Evolutionary conservation across 495 filamentous ascomycete species (phyloP).

Genomic region (Trichoderma reesei): DNA sequence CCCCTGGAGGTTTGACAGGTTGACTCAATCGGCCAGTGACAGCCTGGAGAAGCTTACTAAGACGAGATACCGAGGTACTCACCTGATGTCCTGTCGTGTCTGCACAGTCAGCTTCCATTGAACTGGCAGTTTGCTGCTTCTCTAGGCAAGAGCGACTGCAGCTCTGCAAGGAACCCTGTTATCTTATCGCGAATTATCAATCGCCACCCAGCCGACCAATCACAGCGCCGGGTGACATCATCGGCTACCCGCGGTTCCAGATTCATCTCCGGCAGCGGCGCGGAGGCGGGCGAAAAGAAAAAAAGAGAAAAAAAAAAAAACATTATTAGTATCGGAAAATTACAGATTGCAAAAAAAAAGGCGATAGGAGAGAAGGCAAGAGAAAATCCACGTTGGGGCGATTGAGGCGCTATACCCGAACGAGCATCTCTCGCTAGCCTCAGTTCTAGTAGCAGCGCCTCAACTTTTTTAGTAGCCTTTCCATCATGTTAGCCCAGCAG

Average conservation of each 20-base stretch:
- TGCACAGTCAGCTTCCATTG: too few relatives aligned
- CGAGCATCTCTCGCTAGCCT: too few relatives aligned
- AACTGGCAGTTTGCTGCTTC: too few relatives aligned
- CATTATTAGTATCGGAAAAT: too few relatives aligned
- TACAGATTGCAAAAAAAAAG: too few relatives aligned
- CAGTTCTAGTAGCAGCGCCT: not conserved
- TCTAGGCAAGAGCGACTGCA: too few relatives aligned
- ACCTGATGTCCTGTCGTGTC: too few relatives aligned
- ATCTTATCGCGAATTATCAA: conserved; percentile 6
- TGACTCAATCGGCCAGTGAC: conserved; percentile 2
- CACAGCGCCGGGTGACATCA: conserved; percentile 4
- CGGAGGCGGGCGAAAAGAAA: not conserved
- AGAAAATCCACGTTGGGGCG: too few relatives aligned
- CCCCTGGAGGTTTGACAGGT: not conserved
- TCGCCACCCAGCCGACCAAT: not conserved
- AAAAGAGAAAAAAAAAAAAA: not conserved
- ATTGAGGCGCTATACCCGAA: too few relatives aligned
- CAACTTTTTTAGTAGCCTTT: not conserved
- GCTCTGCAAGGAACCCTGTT: not conserved
- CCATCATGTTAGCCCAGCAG: not conserved
- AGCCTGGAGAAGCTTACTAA: not conserved
- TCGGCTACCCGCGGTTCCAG: not conserved
- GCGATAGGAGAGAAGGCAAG: too few relatives aligned
- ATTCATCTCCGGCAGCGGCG: conserved; percentile 8
- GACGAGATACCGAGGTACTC: not conserved